Percentiles rank a stretch among this genome's conserved stretches.
phyloP scores from a whole-genome alignment of 352 stramenopile species.

The Pythium biforme region DNA sequence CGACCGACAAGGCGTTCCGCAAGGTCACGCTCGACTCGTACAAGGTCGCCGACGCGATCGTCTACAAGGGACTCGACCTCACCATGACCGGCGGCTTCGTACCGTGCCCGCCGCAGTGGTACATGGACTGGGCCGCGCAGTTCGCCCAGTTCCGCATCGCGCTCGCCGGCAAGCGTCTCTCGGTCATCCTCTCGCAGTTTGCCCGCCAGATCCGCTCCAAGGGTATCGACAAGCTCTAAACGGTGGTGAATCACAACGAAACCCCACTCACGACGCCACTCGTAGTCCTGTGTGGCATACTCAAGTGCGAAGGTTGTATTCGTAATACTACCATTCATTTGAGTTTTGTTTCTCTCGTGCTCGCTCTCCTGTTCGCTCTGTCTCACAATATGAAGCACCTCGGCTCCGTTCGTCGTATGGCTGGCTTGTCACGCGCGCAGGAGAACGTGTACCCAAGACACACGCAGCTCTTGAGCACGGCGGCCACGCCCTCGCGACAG shows the following conservation, averaged over 20 bases:
- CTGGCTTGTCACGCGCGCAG: slow-evolving; percentile 20
- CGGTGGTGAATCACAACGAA: too few relatives aligned
- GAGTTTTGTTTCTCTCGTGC: neutral
- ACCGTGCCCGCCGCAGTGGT: slow-evolving; percentile 24
- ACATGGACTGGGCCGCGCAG: slow-evolving; percentile 24
- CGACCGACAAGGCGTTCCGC: slow-evolving; percentile 18
- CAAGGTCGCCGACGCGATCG: slow-evolving; percentile 23
- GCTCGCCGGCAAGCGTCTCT: slow-evolving; percentile 31
- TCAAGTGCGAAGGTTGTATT: neutral
- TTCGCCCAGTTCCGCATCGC: slow-evolving; percentile 27
- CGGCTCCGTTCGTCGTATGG: neutral
- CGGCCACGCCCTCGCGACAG: slow-evolving; percentile 44
- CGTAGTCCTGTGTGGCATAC: too few relatives aligned
- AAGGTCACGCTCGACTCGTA: slow-evolving; percentile 30
- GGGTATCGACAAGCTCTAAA: slow-evolving; percentile 15
- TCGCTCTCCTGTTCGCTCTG: neutral
- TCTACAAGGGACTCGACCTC: slow-evolving; percentile 32
- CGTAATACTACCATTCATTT: neutral
- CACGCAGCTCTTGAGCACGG: slow-evolving; percentile 55
- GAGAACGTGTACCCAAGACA: slow-evolving; percentile 50
- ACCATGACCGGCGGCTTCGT: slow-evolving; percentile 31
- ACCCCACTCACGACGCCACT: too few relatives aligned
- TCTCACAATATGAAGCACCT: neutral
- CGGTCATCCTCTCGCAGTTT: slow-evolving; percentile 33
- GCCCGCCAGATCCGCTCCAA: slow-evolving; percentile 24